These are phyloP conservation scores for Ogataea pilisensis DNA, from an alignment of 805 yeast species.

Conservation along the genomic window DNA sequence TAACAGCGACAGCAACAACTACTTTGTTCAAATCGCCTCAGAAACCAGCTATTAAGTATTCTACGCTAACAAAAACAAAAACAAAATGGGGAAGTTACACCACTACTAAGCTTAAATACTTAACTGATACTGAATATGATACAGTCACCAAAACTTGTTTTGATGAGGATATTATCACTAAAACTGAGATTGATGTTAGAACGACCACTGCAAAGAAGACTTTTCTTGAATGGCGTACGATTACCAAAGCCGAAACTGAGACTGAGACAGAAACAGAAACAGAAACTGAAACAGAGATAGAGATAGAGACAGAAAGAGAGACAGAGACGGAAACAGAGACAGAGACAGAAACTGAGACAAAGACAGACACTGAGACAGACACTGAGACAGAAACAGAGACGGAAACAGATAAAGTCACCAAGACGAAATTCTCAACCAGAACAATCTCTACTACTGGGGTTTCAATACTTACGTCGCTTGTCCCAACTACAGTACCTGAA, in stretches of 20 bases:
- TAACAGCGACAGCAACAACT: too few species aligned
- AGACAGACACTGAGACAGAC: constrained; percentile 12
- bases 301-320: constrained; percentile 14
- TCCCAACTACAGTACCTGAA: constrained; percentile 8
- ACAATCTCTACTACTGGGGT: constrained; percentile 8
- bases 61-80: too few species aligned
- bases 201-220: neutral
- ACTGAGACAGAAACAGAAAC: constrained; percentile 18
- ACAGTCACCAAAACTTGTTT: too few species aligned
- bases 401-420: constrained; percentile 10
- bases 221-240: neutral
- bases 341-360: constrained; percentile 9
- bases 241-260: constrained; percentile 8
- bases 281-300: neutral
- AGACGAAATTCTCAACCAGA: constrained; percentile 5
- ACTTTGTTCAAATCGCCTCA: too few species aligned
- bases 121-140: too few species aligned
- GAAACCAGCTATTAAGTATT: too few species aligned
- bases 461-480: constrained; percentile 7
- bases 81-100: too few species aligned
- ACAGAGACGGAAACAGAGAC: constrained; percentile 13
- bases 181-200: too few species aligned
- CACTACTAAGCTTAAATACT: too few species aligned
- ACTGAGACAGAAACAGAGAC: constrained; percentile 9
- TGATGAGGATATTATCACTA: too few species aligned